Evolutionary conservation across 441 rosid genomes (phyloP).

Genomic region (Kokia cookei): DNA sequence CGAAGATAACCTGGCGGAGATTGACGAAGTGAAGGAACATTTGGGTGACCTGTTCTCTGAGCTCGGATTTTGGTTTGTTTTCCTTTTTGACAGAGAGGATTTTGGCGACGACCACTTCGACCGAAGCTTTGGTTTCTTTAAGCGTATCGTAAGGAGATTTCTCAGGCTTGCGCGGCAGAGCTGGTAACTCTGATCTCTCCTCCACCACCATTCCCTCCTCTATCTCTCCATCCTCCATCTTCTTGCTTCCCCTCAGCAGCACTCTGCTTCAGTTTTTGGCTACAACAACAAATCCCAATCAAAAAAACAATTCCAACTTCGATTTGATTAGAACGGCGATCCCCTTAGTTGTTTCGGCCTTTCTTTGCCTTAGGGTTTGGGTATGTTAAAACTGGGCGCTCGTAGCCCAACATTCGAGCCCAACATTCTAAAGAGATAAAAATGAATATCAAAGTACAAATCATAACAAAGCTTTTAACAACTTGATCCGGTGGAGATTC

Average conservation of each 20-base stretch:
- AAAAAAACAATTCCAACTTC: not conserved
- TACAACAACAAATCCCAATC: not conserved
- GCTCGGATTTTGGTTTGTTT: constrained; percentile 50
- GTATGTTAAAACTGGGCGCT: not conserved
- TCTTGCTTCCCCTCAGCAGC: not conserved
- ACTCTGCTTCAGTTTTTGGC: constrained; percentile 1
- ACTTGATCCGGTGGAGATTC: too few relatives aligned
- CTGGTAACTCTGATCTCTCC: constrained; percentile 22
- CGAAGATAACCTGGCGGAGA: constrained; percentile 67
- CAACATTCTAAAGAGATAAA: not conserved
- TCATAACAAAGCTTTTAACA: too few relatives aligned
- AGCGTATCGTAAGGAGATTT: constrained; percentile 54
- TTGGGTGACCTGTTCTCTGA: constrained; percentile 66
- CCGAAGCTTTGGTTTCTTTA: constrained; percentile 55
- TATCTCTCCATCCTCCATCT: constrained; percentile 61
- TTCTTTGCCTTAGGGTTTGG: not conserved
- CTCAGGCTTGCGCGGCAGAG: constrained; percentile 24
- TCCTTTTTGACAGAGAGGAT: constrained; percentile 57
- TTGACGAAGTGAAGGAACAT: constrained; percentile 73
- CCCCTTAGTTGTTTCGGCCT: not conserved
- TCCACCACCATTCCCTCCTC: constrained; percentile 68
- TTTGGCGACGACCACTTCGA: constrained; percentile 55
- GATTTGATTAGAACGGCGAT: not conserved
- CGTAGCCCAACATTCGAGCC: not conserved
- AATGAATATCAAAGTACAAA: too few relatives aligned